Conservation (phyloP, 495 filamentous ascomycete species). For the Achaetomiella virescens region DNA sequence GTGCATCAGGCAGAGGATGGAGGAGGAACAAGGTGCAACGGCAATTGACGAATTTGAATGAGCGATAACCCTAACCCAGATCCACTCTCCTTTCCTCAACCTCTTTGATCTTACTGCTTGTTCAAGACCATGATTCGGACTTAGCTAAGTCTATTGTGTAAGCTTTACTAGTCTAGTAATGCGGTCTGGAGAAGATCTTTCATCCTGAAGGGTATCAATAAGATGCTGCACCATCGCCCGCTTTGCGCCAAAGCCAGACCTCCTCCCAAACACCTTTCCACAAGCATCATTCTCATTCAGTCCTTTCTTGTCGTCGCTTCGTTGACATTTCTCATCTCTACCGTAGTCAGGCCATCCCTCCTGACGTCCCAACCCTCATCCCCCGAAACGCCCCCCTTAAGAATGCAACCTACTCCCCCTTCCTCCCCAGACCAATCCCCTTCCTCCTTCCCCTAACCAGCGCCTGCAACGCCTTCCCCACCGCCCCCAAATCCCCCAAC, state of each 20-base stretch:
- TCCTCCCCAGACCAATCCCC: slow-evolving; percentile 53
- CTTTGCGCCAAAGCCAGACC: no score
- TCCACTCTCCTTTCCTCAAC: neutral
- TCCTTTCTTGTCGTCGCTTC: no score
- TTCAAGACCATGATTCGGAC: no score
- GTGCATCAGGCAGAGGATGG: neutral
- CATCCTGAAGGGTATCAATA: neutral
- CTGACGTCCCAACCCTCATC: neutral
- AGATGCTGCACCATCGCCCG: neutral
- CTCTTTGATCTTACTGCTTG: no score
- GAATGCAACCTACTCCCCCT: neutral
- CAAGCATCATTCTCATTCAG: no score
- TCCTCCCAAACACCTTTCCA: neutral
- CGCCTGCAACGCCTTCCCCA: slow-evolving; percentile 66
- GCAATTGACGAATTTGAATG: no score
- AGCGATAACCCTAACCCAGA: neutral
- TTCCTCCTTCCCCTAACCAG: slow-evolving; percentile 59
- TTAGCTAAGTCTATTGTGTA: no score
- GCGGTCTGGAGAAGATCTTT: no score
- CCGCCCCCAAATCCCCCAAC: slow-evolving; percentile 75
- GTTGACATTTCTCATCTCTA: no score
- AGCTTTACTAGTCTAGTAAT: neutral
- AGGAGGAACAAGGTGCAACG: neutral
- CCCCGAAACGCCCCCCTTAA: neutral
- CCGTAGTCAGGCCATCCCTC: no score